A percentile compares a stretch with the other conserved stretches of the same genome.
Conservation (phyloP, 2,329 filamentous ascomycete species). For the Fusarium proliferatum region DNA sequence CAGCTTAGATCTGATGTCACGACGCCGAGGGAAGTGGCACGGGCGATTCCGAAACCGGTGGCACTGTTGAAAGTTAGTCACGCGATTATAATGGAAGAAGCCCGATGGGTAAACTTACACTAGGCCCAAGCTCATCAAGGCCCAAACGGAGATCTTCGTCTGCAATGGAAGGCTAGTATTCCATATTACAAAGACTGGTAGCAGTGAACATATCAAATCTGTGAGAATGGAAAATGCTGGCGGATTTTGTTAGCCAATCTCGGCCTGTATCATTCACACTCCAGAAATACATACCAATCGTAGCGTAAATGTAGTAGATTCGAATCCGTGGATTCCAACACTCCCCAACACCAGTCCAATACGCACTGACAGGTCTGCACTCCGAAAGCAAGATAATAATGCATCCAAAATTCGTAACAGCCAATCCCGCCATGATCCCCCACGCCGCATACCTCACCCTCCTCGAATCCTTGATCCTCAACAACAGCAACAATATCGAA, state of each 20-base stretch:
- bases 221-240: constrained; percentile 32
- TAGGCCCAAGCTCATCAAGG: constrained; percentile 49
- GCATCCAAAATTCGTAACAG: constrained; percentile 47
- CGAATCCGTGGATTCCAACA: constrained; percentile 49
- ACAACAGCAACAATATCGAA: constrained; percentile 55
- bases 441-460: constrained; percentile 48
- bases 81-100: no score
- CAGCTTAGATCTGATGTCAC: constrained; percentile 38
- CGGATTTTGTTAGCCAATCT: not conserved
- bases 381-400: constrained; percentile 50
- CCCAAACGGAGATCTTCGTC: constrained; percentile 48
- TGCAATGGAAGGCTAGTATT: constrained; percentile 46
- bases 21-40: constrained; percentile 35
- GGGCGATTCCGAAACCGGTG: constrained; percentile 37
- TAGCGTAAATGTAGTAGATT: constrained; percentile 50
- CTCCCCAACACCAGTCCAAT: constrained; percentile 46
- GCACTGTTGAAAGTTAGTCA: constrained; percentile 20
- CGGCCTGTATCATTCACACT: accelerated
- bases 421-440: constrained; percentile 46
- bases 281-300: constrained; percentile 36
- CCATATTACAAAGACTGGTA: constrained; percentile 50
- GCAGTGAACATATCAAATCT: constrained; percentile 37
- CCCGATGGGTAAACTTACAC: constrained; percentile 13
- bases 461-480: constrained; percentile 54
- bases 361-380: constrained; percentile 46